Evolutionary conservation across 306 rosid species (phyloP), one percentile per base, ranked within the genome.

Genomic region (Erythrophleum fordii): DNA sequence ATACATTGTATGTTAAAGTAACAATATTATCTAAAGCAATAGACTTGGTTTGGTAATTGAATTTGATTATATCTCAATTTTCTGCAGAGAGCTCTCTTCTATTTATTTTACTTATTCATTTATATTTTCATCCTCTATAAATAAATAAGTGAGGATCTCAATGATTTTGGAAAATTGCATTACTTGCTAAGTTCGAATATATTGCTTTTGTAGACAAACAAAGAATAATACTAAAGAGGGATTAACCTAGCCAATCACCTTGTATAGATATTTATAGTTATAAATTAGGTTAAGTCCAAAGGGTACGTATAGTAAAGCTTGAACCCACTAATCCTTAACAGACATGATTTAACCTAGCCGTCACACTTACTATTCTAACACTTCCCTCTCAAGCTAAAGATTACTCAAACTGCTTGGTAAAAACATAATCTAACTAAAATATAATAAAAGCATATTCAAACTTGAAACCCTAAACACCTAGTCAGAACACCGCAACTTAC

Each of bases 61-160:
- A 77, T 48, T 77, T 49, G 64, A 49, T 4, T 31, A 31, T 77
- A 35, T 29, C 23, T 22, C 6, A 65, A 64, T 55, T 6, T 34
- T 66, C 7, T 12, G 39, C 65, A 4, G 62, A 64, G 64, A 0
- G 17, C 16, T 66, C 41, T 6, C 41, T 65, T 70, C 28, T 46
- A 46, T 70, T 70, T 49, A 62, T 75, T 60, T 34, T 49, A 49
- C 14, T 69, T 46, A 60, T 74, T 41, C 46, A 49, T 49, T 49
- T 14, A 17, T 49, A 11, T 49, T 20, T 64, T 62, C 67, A 49
- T 48, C 48, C 22, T 45, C 49, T 62, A 20, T 35, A 20, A 62
- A 65, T 35, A 35, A 49, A 46, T 29, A 22, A 59, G 23, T 65
- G 53, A 37, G 12, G 6, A 67, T 53, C 29, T 44, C 45, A 8